Base-by-base conservation (phyloP, 1,284 basidiomycete genomes). In the Cystobasidium sp. region DNA sequence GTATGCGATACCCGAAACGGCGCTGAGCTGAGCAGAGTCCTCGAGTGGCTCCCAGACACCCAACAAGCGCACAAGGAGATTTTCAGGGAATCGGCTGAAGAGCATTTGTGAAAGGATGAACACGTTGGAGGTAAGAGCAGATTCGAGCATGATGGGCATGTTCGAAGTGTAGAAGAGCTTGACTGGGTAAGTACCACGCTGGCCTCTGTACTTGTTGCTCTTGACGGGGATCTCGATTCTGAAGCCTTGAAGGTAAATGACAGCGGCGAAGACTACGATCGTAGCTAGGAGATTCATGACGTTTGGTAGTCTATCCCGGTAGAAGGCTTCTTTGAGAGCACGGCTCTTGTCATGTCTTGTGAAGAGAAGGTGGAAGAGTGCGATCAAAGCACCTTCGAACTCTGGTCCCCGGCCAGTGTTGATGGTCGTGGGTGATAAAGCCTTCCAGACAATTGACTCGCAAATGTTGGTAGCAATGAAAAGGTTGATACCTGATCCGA, bases 401-500 rank as follows among this genome's bases (percentile, higher is more conserved):
- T 99, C 96, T 75, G 96, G 93, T 6, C 96, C 96, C 78, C 95
- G 92, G 67, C 96, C 96, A 37, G 94, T 97, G 88, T 99, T 99
- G 85, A 98, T 85, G 61, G 96, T 98, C 44, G 94, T 98, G 41
- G 96, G 97, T 3, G 93, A 96, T 85, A 99, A 98, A 1, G 95
- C 96, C 83, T 99, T 99, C 96, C 96, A 99, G 81, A 98, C 89
- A 85, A 99, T 99, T 75, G 91, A 93, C 84, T 99, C 96, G 85
- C 97, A 99, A 79, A 98, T 97, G 87, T 98, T 99, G 85, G 96
- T 98, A 5, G 96, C 96, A 80, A 98, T 97, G 88, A 98, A 99
- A 77, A 98, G 90, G 74, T 95, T 97, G 84, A 99, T 97, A 81
- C 96, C 96, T 1, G 94, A 97, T 73, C 96, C 96, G 75, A 99